Base-by-base conservation (phyloP, 2,329 filamentous ascomycete genomes). In the Thielaviopsis musarum region DNA sequence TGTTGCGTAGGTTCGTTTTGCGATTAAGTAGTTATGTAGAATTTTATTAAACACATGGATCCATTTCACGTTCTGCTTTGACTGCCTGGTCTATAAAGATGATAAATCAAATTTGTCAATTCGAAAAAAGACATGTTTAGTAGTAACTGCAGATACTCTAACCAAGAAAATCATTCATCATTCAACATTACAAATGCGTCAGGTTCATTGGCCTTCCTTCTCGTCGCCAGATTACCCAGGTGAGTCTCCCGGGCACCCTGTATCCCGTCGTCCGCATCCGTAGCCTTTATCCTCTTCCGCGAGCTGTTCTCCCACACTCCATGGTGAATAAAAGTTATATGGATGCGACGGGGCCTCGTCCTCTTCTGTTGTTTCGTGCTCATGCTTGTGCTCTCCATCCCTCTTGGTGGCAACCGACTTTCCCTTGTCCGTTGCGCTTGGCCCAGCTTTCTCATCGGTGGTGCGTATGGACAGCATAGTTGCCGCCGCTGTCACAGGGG, bases 271-370 rank as follows among this genome's bases (percentile, higher is more conserved):
- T n/a, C 17, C 3, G 34, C 5, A 17, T 17, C 24, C 15, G n/a
- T 49, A 7, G 12, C 48, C 13, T 2, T 26, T 3, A 48, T 41
- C 38, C 45, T 53, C 28, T 24, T 34, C 49, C 10, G 26, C 17
- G 5, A 34, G 19, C 13, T 54, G 15, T 1, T n/a, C 19, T 10
- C 54, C 48, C 9, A 54, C 38, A 19, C n/a, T 54, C 55, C 59
- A 61, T 24, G 55, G 59, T 17, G 59, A 61, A 34, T 57, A 61
- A 57, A 61, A 61, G 26, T 61, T 51, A 52, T 61, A 61, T 7
- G 59, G 59, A 45, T 61, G 59, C n/a, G 26, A 19, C n/a, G 59
- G 49, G 10, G 6, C 24, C 3, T 30, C 54, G 15, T 57, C 7
- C 12, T 12, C 21, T 9, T n/a, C 41, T 49, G 30, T 12, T 7